These are phyloP conservation scores for Solanum arcanum DNA, from an alignment of 257 asterid species.

Conservation along the genomic window DNA sequence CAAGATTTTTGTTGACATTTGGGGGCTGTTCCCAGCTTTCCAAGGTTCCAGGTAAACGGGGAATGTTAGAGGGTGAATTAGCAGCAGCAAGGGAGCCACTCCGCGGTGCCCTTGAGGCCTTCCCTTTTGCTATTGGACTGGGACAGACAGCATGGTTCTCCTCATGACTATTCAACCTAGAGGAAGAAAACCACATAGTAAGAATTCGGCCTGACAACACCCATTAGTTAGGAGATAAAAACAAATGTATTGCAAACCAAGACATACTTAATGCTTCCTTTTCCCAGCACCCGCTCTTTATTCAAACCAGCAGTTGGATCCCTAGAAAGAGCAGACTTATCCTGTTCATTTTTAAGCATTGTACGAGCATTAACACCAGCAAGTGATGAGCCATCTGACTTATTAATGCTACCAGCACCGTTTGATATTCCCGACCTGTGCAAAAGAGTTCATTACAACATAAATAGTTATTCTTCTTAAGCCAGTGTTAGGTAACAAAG, in stretches of 20 bases:
- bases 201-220: not conserved
- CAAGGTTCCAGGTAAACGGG: slow-evolving; percentile 52
- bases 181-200: slow-evolving; percentile 5
- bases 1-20: slow-evolving; percentile 37
- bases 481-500: not conserved
- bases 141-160: slow-evolving; percentile 38
- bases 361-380: slow-evolving; percentile 53
- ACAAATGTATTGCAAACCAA: not conserved
- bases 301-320: slow-evolving; percentile 49
- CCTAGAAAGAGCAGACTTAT: slow-evolving; percentile 51
- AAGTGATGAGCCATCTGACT: slow-evolving; percentile 58
- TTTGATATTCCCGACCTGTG: slow-evolving; percentile 58
- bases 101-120: slow-evolving; percentile 87
- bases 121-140: slow-evolving; percentile 64
- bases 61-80: slow-evolving; percentile 35
- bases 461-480: not conserved
- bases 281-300: slow-evolving; percentile 63
- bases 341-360: slow-evolving; percentile 65
- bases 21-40: slow-evolving; percentile 88
- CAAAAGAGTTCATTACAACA: slow-evolving; percentile 4
- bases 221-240: not conserved
- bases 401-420: slow-evolving; percentile 27
- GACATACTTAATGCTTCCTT: slow-evolving; percentile 70
- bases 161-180: slow-evolving; percentile 75
- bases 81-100: slow-evolving; percentile 40